Evolutionary conservation across 805 yeast species (phyloP), one percentile per base, ranked within the genome.

Genomic region (Suhomyces sp.): DNA sequence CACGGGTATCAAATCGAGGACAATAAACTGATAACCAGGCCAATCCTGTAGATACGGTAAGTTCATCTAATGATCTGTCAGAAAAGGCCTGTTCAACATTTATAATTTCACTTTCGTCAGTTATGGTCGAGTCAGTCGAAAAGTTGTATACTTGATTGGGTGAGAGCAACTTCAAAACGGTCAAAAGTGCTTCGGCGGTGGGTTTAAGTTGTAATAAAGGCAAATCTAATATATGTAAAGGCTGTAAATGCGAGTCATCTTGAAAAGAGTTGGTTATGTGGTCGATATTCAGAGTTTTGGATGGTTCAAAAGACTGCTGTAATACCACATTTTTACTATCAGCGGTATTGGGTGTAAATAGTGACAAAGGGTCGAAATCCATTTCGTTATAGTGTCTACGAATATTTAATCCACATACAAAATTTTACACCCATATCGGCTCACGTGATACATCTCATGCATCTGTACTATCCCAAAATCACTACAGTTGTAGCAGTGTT

Each of bases 211-310:
- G 66, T n/a, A 80, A 55, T 3, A 65, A 59, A 0, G 94, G 93
- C 2, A 87, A 66, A 60, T 87, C 93, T 4, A 85, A 69, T 0
- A 78, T 60, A 52, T 83, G 85, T 1, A 85, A 56, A 0, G 78
- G 77, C 1, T 63, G 63, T 53, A 60, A 40, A 53, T 65, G 53
- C 40, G 61, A 63, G 4, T 57, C 68, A 12, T 54, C 60, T 12
- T 35, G 48, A 5, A 2, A 15, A 13, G 10, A 10, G 17, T 22
- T 35, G 21, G n/a, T 22, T 19, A n/a, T 27, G 19, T 19, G 22
- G 21, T 33, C 19, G 17, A 22, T 10, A 29, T n/a, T 22, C 19
- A n/a, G 46, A 22, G 12, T 48, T 35, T 21, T n/a, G 15, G 41
- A 17, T 22, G 41, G 41, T 37, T 7, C 10, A 10, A 37, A 15